phyloP scores from a whole-genome alignment of 2,329 filamentous ascomycete genomes.

The Fusarium luffae region DNA sequence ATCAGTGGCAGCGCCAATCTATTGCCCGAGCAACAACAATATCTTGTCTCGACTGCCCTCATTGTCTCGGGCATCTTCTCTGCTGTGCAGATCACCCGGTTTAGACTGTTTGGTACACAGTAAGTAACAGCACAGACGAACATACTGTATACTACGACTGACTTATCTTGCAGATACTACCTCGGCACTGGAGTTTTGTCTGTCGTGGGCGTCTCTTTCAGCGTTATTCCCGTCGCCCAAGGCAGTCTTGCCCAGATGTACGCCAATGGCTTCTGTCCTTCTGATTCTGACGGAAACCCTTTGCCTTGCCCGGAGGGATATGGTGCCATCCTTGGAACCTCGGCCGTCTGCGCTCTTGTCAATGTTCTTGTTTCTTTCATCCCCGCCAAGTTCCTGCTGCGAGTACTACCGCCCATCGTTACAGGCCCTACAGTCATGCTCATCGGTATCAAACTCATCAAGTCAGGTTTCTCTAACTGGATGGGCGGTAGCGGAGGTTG shows the following conservation, averaged over 20 bases:
- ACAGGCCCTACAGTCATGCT: conserved; percentile 77
- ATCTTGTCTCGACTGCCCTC: conserved; percentile 80
- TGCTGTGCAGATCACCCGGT: conserved; percentile 79
- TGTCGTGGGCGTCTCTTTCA: conserved; percentile 71
- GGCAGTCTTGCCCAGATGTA: conserved; percentile 84
- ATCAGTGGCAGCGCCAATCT: conserved; percentile 75
- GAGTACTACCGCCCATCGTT: conserved; percentile 82
- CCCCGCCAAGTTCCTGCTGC: conserved; percentile 73
- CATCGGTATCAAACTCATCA: conserved; percentile 79
- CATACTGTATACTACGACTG: background rate
- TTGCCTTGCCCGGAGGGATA: conserved; percentile 82
- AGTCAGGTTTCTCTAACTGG: conserved; percentile 80
- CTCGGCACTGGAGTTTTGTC: conserved; percentile 83
- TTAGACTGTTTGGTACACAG: conserved; percentile 76
- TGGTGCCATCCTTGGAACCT: conserved; percentile 76
- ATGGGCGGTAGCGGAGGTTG: conserved; percentile 77
- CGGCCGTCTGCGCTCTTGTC: conserved; percentile 71
- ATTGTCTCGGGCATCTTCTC: conserved; percentile 84
- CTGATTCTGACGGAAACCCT: conserved; percentile 68
- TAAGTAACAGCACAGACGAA: conserved; percentile 44
- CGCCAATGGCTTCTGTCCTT: conserved; percentile 73
- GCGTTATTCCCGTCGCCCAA: conserved; percentile 57
- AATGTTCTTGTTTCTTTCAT: conserved; percentile 82
- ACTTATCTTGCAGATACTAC: conserved; percentile 67
- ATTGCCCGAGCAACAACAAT: conserved; percentile 69